Base-by-base conservation (phyloP, 768 basidiomycete species). In the Kwoniella sp. region DNA sequence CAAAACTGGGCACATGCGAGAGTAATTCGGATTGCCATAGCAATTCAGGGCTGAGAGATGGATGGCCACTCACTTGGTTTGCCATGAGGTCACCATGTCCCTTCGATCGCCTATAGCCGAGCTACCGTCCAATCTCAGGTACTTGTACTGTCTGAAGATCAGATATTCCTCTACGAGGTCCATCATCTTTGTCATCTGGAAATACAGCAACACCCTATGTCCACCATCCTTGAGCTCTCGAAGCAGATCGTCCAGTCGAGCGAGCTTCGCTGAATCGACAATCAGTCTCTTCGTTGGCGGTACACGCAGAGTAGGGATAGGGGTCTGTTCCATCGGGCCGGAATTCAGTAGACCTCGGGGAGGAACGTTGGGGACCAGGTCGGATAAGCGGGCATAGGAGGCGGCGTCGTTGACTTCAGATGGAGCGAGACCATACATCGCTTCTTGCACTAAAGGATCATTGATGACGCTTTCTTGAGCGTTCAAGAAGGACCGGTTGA, bases 181-280 rank as follows among this genome's bases (percentile, higher is more conserved):
- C 89, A 99, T 96, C 96, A 98, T 99, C 65, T 90, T 87, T 13
- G 95, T 98, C 96, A 99, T 99, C 81, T 99, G 96, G 88, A 97
- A 98, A 82, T 98, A 99, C 22, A 99, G 85, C 73, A 99, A 82
- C 15, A 95, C 92, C 52, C 93, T 88, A 81, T 99, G 96, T 67
- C 94, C 94, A 0, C 88, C 90, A 37, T 87, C 85, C 82, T 96
- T 98, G 63, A 99, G 87, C 74, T 95, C 91, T 66, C 91, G 90
- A 8, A 99, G 84, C n/a, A 99, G 83, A 23, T 85, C 75, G 80
- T 99, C 96, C 54, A 99, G 85, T 29, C 91, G 86, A 41, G 93
- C 92, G 34, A 99, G 87, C 82, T 99, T 99, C 38, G 90, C 95
- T 28, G 95, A 97, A 79, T 99, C 95, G 68, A 91, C 93, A 55